Evolutionary conservation across 176 grass and related monocot species (phyloP).

Genomic region (Saccharum officinarum): DNA sequence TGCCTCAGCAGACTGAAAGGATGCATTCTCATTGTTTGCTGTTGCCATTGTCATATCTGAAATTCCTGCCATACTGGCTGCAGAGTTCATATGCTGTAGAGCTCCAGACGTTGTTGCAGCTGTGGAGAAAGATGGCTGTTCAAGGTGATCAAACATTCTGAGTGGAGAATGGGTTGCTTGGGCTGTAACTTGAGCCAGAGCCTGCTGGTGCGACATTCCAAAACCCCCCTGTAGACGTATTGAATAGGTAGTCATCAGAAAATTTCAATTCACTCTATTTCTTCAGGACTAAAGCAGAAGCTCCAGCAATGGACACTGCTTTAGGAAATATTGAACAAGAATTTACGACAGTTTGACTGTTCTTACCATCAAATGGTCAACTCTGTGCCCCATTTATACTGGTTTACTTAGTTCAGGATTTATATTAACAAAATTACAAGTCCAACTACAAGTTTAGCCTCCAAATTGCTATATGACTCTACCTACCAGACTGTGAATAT

Average conservation of each 20-base stretch:
- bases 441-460: background rate
- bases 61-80: conserved; percentile 30
- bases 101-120: conserved; percentile 47
- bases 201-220: conserved; percentile 72
- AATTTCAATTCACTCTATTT: conserved; percentile 7
- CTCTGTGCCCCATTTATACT: background rate
- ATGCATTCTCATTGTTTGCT: conserved; percentile 48
- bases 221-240: conserved; percentile 58
- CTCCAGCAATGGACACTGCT: background rate
- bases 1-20: conserved; percentile 46
- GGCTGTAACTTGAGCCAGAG: conserved; percentile 68
- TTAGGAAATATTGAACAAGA: background rate
- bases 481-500: conserved; percentile 13
- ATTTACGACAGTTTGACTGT: conserved; percentile 13
- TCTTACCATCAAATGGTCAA: background rate
- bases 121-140: conserved; percentile 60
- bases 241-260: conserved; percentile 1
- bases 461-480: background rate
- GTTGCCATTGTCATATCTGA: conserved; percentile 26
- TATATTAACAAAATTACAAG: conserved; percentile 4
- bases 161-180: conserved; percentile 68
- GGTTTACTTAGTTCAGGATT: conserved; percentile 18
- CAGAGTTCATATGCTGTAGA: conserved; percentile 41
- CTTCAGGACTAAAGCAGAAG: conserved; percentile 13
- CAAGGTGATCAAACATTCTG: conserved; percentile 59